Evolutionary conservation across 176 grass and related monocot species (phyloP).

Genomic region (Musa beccarii): DNA sequence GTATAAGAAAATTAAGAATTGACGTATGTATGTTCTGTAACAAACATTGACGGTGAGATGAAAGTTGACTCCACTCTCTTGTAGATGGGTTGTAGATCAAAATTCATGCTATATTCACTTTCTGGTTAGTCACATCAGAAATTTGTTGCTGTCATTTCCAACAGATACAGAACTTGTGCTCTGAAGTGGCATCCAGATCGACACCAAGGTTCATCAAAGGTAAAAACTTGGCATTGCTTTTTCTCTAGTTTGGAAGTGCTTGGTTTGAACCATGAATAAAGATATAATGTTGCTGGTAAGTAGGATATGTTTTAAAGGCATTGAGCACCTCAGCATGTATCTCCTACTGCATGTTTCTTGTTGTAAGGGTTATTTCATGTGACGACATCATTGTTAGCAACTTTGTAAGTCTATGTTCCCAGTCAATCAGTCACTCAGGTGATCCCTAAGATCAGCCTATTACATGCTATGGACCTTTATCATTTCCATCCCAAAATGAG

Average conservation of each 20-base stretch:
- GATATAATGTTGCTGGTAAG: neutral
- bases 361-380: no score
- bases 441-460: neutral
- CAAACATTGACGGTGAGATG: neutral
- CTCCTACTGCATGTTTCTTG: neutral
- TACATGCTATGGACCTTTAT: neutral
- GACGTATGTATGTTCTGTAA: no score
- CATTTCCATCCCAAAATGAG: neutral
- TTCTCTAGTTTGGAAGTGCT: constrained; percentile 1
- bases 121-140: constrained; percentile 14
- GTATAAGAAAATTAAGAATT: no score
- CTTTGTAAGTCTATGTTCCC: neutral
- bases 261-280: neutral
- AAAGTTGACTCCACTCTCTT: neutral
- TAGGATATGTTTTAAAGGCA: neutral
- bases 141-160: constrained; percentile 12
- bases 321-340: neutral
- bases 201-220: constrained; percentile 74
- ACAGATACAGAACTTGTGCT: constrained; percentile 76
- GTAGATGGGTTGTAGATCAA: neutral
- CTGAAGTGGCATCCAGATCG: constrained; percentile 96
- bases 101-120: neutral
- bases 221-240: constrained; percentile 10
- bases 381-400: no score
- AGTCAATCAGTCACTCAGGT: neutral